Conservation (phyloP, 2,329 filamentous ascomycete species). For the Coleophoma cylindrospora region DNA sequence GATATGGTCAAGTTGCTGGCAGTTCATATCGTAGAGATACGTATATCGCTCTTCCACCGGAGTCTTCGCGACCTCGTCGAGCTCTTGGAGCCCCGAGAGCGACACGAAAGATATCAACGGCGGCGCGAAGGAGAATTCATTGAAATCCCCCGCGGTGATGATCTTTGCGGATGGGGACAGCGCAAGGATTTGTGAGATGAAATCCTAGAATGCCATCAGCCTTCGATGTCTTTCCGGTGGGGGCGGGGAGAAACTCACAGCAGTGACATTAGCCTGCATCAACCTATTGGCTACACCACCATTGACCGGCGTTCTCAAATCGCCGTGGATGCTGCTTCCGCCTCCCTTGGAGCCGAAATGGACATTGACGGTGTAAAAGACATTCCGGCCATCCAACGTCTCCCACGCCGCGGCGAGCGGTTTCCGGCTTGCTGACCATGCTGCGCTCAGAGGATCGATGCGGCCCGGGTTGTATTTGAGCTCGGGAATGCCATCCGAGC, state of each 20-base stretch:
- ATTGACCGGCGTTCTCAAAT: constrained; percentile 62
- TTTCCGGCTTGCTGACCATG: constrained; percentile 59
- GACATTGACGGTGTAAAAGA: constrained; percentile 69
- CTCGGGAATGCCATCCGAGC: constrained; percentile 30
- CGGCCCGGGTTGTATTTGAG: constrained; percentile 65
- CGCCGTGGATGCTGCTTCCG: constrained; percentile 58
- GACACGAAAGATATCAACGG: constrained; percentile 50
- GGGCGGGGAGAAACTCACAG: constrained; percentile 31
- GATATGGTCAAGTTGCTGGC: constrained; percentile 67
- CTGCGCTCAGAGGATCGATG: constrained; percentile 56
- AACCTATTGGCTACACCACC: constrained; percentile 52
- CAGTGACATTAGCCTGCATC: constrained; percentile 53
- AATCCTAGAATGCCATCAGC: constrained; percentile 31
- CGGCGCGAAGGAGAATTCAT: constrained; percentile 62
- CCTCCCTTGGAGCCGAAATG: constrained; percentile 66
- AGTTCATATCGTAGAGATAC: constrained; percentile 66
- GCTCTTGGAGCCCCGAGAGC: constrained; percentile 51
- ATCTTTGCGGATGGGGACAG: constrained; percentile 51
- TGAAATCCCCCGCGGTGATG: constrained; percentile 64
- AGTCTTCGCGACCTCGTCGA: constrained; percentile 54
- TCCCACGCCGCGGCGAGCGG: constrained; percentile 64
- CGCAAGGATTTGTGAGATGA: constrained; percentile 52
- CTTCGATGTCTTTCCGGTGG: background rate
- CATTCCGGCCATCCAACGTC: constrained; percentile 45
- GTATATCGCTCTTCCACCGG: constrained; percentile 59